These are phyloP conservation scores for Colletotrichum ledebouriae DNA, from an alignment of 2,329 filamentous ascomycete species.

Conservation along the genomic window DNA sequence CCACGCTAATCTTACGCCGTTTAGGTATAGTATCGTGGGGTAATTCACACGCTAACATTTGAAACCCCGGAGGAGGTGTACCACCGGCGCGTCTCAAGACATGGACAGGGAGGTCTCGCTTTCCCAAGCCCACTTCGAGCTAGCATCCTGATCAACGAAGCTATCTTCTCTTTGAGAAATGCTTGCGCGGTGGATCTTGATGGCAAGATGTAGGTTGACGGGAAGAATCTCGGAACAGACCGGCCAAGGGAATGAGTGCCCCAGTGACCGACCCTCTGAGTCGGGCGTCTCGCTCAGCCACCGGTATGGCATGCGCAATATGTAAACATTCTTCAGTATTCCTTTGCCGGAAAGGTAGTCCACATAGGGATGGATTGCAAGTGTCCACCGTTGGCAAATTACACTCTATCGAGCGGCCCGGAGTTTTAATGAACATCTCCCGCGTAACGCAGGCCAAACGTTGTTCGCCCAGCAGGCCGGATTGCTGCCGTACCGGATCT, in stretches of 20 bases:
- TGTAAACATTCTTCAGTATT: slow-evolving; percentile 10
- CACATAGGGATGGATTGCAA: neutral
- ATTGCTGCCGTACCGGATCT: no score
- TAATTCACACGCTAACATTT: no score
- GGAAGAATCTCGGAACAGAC: neutral
- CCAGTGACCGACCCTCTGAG: neutral
- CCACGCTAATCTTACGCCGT: no score
- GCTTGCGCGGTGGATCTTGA: slow-evolving; percentile 10
- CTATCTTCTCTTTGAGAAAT: slow-evolving; percentile 14
- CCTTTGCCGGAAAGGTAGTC: neutral
- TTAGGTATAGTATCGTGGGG: no score
- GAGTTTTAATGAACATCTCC: neutral
- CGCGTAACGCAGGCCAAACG: neutral
- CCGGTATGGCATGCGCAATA: neutral
- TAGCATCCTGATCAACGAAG: neutral
- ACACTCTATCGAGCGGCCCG: neutral
- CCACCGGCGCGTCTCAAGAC: slow-evolving; percentile 20
- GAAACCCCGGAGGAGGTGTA: no score
- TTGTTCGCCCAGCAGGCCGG: neutral
- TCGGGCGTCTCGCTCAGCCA: neutral
- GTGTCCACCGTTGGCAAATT: slow-evolving; percentile 3
- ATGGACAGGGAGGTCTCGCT: slow-evolving; percentile 37
- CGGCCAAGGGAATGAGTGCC: neutral
- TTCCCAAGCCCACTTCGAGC: neutral
- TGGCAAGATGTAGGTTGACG: neutral